phyloP scores from a whole-genome alignment of 2,329 filamentous ascomycete genomes.

The Colletotrichum agaves region DNA sequence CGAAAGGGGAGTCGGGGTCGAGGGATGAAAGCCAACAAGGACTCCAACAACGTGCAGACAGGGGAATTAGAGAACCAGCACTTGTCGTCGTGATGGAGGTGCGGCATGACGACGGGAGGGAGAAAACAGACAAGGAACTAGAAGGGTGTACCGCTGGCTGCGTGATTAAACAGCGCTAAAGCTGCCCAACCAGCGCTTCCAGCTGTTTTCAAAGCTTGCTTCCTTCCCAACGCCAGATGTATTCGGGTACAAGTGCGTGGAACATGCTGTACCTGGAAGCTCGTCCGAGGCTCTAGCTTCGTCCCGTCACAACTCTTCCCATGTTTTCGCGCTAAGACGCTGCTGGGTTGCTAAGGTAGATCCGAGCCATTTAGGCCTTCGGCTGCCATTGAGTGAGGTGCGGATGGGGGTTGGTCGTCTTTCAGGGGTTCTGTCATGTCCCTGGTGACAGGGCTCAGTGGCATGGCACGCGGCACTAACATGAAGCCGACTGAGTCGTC shows the following conservation, averaged over 20 bases:
- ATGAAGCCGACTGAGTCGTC: conserved; percentile 3
- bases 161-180: conserved; percentile 7
- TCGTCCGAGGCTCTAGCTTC: conserved; percentile 4
- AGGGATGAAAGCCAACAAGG: background rate
- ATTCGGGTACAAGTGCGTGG: background rate
- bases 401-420: background rate
- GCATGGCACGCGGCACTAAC: conserved; percentile 17
- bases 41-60: background rate
- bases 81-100: conserved; percentile 12
- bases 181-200: background rate
- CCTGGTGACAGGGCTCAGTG: conserved; percentile 27
- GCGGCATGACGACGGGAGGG: conserved; percentile 26
- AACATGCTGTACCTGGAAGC: background rate
- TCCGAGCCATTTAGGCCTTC: conserved; percentile 20
- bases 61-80: background rate
- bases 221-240: background rate
- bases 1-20: background rate
- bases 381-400: conserved; percentile 16
- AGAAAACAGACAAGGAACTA: conserved; percentile 14
- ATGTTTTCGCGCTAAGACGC: conserved; percentile 14
- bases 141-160: background rate
- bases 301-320: background rate
- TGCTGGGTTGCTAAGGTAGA: conserved; percentile 3
- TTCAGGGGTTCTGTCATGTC: conserved; percentile 23
- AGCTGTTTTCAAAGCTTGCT: background rate